Base-by-base conservation (phyloP, 768 basidiomycete genomes). In the Calocera cornea region DNA sequence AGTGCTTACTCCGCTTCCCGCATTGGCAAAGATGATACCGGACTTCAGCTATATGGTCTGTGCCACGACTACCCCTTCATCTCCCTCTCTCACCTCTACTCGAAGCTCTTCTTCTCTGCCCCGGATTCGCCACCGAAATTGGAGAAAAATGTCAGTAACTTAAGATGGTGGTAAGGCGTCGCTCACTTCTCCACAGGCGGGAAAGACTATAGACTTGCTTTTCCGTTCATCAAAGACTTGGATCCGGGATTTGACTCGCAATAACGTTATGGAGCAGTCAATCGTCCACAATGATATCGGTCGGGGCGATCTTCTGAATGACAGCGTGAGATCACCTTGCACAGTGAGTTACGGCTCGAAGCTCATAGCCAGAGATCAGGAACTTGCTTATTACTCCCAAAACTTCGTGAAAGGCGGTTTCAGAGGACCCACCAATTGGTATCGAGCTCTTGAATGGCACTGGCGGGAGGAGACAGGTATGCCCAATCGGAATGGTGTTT, bases 1-100 rank as follows among this genome's bases (percentile, higher is more conserved):
- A 14, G 70, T 74, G 34, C 83, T 84, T 68, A 70, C 81, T 11
- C 74, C 88, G 0, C 74, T 87, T 1, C 78, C 84, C 54, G 78
- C 84, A 38, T 71, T 87, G 7, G 84, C 78, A 0, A 75, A 79
- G 64, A 79, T 73, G 14, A 80, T 81, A 16, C 88, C 88, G 5
- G 79, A 84, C 67, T 80, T 84, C 41, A 83, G 81, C 8, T 92
- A 92, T 74, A 87, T 89, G 73, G 76, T 85, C 0, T 88, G 44
- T 24, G 44, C 19, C 8, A 7, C 19, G 19, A 29, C 2, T 33
- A 5, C 19, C 14, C 2, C 14, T 5, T 8, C 27, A 10, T 29
- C 22, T 29, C 24, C 14, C 24, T 10, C 10, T 29, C 54, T 60
- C 19, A 47, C 19, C 36, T 5, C 36, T 38, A 5, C 44, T 5